A percentile compares a stretch with the other conserved stretches of the same genome.
These are phyloP conservation scores for Hypoxylon sp. DNA, from an alignment of 2,329 filamentous ascomycete species.

Conservation along the genomic window DNA sequence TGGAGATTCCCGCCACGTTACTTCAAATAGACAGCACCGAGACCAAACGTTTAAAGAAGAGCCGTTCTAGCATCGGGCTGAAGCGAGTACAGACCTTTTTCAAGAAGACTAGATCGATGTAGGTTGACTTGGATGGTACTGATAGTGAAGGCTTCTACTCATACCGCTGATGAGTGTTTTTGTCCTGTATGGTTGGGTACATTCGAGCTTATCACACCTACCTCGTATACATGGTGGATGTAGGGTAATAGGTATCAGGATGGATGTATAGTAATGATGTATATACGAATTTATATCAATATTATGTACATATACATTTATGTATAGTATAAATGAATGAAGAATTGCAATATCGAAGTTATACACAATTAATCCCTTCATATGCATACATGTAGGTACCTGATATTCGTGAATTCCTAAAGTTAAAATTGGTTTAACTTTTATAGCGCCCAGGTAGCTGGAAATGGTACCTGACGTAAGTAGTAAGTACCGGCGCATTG, in stretches of 20 bases:
- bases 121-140: neutral
- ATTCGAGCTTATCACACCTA: neutral
- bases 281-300: neutral
- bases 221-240: neutral
- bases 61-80: constrained; percentile 7
- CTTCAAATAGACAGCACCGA: constrained; percentile 41
- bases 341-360: neutral
- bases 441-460: constrained; percentile 7
- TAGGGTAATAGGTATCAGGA: neutral
- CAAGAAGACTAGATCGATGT: constrained; percentile 19
- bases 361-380: neutral
- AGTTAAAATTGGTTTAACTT: neutral
- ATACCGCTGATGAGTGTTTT: neutral
- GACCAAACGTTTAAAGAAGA: constrained; percentile 8
- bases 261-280: neutral
- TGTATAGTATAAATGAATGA: neutral
- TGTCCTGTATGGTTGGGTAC: neutral
- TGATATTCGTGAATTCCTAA: neutral
- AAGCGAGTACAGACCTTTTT: constrained; percentile 20
- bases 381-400: neutral
- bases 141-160: neutral
- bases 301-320: neutral
- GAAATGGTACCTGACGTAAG: constrained; percentile 11
- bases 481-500: constrained; percentile 1
- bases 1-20: constrained; percentile 38